Conservation (phyloP, 768 basidiomycete genomes). For the Lactarius akahatsu region DNA sequence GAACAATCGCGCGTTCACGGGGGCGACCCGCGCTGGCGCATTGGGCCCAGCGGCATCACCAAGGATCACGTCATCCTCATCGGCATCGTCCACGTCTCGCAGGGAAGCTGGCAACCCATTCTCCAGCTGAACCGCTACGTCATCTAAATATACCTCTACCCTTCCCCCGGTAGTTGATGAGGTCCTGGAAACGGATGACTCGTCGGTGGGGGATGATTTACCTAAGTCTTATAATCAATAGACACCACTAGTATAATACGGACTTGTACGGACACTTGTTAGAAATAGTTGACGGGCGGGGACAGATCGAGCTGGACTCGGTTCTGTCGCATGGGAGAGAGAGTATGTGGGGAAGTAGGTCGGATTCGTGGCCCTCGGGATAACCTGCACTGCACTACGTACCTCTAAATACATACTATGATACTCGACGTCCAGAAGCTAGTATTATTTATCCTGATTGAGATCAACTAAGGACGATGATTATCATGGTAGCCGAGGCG, state of each 20-base stretch:
- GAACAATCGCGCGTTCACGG: neutral
- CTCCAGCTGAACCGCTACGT: constrained; percentile 20
- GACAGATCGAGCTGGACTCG: neutral
- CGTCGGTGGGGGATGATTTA: neutral
- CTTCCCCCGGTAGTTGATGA: neutral
- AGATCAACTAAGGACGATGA: neutral
- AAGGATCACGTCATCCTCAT: constrained; percentile 8
- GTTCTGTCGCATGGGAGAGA: neutral
- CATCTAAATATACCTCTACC: neutral
- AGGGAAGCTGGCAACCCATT: constrained; percentile 26
- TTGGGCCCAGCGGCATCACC: constrained; percentile 5
- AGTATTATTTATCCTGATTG: neutral
- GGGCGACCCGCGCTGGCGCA: constrained; percentile 1
- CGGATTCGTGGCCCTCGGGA: neutral
- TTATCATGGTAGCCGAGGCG: neutral
- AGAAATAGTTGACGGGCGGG: neutral
- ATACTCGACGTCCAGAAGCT: neutral
- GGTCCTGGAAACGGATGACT: no score
- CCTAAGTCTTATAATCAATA: neutral
- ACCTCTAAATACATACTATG: neutral
- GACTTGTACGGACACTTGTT: neutral
- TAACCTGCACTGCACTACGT: neutral
- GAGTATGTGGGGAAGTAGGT: neutral
- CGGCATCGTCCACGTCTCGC: constrained; percentile 18
- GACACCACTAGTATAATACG: neutral